Evolutionary conservation across 2,329 filamentous ascomycete genomes (phyloP).

Genomic region (Claviceps maximensis): DNA sequence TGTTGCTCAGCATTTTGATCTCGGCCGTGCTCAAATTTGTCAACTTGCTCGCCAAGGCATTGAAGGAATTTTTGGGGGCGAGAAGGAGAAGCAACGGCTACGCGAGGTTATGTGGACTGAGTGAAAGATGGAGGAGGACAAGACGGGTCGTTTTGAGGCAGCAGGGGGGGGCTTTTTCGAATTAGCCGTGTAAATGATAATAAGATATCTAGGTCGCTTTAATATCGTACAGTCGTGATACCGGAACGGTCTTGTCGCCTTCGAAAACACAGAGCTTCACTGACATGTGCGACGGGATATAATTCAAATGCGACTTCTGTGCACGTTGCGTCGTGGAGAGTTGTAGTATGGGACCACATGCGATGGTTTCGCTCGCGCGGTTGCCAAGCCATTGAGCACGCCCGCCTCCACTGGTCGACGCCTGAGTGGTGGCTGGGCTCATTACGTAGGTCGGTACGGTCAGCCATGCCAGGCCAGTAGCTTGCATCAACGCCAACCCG

Average conservation of each 20-base stretch:
- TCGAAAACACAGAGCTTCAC: not conserved
- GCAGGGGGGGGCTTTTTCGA: not conserved
- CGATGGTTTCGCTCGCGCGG: not conserved
- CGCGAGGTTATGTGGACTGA: constrained; percentile 33
- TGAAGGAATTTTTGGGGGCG: constrained; percentile 52
- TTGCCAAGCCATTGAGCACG: constrained; percentile 5
- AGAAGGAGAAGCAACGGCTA: constrained; percentile 47
- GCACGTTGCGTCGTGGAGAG: not conserved
- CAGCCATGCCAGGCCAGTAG: not conserved
- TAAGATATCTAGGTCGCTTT: not conserved
- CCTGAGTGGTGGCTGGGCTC: not conserved
- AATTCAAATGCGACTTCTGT: not conserved
- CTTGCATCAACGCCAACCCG: not conserved
- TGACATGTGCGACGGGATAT: not conserved
- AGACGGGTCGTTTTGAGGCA: not conserved
- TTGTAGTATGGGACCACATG: not conserved
- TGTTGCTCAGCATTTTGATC: constrained; percentile 54
- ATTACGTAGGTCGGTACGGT: not conserved
- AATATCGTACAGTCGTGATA: not conserved
- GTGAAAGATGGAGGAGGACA: not conserved
- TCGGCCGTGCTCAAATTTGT: constrained; percentile 34
- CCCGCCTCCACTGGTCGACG: not conserved
- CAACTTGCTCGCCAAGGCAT: constrained; percentile 47
- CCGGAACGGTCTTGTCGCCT: not conserved
- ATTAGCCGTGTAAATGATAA: not conserved